phyloP scores from a whole-genome alignment of 176 grass and related monocot species.

The Juncus effusus region DNA sequence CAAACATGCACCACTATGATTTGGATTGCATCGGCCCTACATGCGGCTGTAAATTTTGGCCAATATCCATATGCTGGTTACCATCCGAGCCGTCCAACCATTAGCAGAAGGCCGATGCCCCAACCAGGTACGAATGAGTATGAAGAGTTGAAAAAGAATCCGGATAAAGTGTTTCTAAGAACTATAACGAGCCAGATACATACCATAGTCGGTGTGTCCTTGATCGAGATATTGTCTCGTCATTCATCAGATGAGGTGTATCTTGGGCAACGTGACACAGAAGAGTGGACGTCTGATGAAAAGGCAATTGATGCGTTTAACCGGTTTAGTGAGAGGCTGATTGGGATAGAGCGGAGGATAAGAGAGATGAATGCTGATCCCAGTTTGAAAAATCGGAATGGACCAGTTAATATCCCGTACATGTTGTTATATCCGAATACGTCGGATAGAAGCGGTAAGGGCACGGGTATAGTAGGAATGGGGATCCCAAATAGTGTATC shows the following conservation, averaged over 20 bases:
- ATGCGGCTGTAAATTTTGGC: constrained; percentile 86
- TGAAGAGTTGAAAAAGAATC: constrained; percentile 39
- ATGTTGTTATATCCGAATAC: constrained; percentile 77
- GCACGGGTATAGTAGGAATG: constrained; percentile 43
- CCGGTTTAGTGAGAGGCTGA: constrained; percentile 37
- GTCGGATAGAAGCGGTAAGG: constrained; percentile 33
- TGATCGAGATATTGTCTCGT: constrained; percentile 61
- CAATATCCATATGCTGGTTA: constrained; percentile 79
- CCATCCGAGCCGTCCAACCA: constrained; percentile 65
- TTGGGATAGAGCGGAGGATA: constrained; percentile 46
- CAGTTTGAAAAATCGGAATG: constrained; percentile 45
- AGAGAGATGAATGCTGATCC: constrained; percentile 34
- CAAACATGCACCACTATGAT: constrained; percentile 61
- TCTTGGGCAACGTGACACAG: constrained; percentile 63
- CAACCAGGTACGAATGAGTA: constrained; percentile 39
- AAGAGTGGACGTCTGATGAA: constrained; percentile 54
- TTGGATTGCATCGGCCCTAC: constrained; percentile 76
- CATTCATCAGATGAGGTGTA: constrained; percentile 82
- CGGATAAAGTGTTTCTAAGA: constrained; percentile 51
- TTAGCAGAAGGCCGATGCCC: constrained; percentile 65
- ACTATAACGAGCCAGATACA: constrained; percentile 79
- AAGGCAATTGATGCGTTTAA: constrained; percentile 40
- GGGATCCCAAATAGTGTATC: constrained; percentile 84
- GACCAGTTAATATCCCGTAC: constrained; percentile 55
- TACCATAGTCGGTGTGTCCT: constrained; percentile 71